These are phyloP conservation scores for Vinca major DNA, from an alignment of 305 asterid genomes.

Conservation along the genomic window DNA sequence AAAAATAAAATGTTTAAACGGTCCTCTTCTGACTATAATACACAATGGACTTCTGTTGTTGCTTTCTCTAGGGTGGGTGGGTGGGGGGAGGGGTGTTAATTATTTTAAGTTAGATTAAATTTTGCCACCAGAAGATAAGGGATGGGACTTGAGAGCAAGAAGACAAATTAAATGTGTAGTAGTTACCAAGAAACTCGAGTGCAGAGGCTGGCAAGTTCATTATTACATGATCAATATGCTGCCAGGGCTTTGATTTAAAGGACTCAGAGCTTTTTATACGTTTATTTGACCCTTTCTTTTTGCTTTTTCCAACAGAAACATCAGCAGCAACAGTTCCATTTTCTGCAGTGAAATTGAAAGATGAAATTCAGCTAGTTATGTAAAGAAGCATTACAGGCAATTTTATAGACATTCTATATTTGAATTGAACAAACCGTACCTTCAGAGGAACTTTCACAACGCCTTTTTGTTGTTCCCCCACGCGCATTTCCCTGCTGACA, in stretches of 20 bases:
- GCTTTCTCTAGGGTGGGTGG: not conserved
- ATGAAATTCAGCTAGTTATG: conserved; percentile 14
- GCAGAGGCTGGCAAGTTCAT: conserved; percentile 97
- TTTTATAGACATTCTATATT: too few relatives aligned
- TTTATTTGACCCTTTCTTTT: conserved; percentile 47
- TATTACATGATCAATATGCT: conserved; percentile 80
- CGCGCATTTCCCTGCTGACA: conserved; percentile 25
- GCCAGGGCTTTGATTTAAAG: conserved; percentile 67
- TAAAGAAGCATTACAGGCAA: conserved; percentile 5
- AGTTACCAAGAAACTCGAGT: conserved; percentile 69
- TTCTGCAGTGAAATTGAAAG: conserved; percentile 32
- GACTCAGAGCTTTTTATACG: conserved; percentile 32
- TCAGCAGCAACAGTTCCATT: conserved; percentile 27
- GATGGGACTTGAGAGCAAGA: not conserved
- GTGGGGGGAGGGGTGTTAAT: too few relatives aligned
- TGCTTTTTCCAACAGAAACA: conserved; percentile 31
- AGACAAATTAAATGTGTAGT: not conserved
- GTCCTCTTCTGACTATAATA: not conserved
- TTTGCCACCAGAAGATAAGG: too few relatives aligned
- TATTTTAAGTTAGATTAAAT: too few relatives aligned
- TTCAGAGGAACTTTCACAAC: conserved; percentile 38
- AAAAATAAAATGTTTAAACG: not conserved
- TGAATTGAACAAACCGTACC: conserved; percentile 24
- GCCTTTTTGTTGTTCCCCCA: conserved; percentile 41
- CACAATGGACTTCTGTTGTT: not conserved